Base-by-base conservation (phyloP, 2,329 filamentous ascomycete species). In the Cladosporium sp. region DNA sequence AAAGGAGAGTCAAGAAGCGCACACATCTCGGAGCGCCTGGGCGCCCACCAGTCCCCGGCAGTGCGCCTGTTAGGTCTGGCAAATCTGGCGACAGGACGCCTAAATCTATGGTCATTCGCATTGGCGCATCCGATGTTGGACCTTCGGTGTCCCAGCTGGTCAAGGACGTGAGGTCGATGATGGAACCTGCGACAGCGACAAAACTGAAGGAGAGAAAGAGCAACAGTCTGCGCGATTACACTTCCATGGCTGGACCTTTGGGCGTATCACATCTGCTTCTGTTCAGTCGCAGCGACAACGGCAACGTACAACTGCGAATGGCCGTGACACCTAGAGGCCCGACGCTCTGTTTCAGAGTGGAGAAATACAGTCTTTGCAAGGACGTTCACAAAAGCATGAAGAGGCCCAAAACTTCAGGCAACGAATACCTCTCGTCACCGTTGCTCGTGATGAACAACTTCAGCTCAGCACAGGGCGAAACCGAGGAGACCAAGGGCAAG, bases 381-480 rank as follows among this genome's bases (percentile, higher is more conserved):
- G 94, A 99, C 73, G 87, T 99, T 3, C 84, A 89, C 67, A 88
- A 86, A 70, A 86, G 90, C 14, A 86, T 95, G 77, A 91, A 89
- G 74, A 89, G 91, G 66, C 91, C 93, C 8, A 85, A 87, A 70
- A 88, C 87, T 50, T 88, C 88, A 50, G 90, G 89, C 63, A 93
- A 69, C 49, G 70, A 93, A 72, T 96, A 90, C 69, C 81, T 89
- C 59, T 91, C 87, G 43, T 87, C 94, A 6, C 94, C 94, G 62
- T 76, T 97, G 84, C 83, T 99, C 45, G 94, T 99, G 65, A 97
- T 99, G 94, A 99, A 99, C 78, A 97, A 96, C 74, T 96, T 99
- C 74, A 84, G 84, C 39, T 88, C 86, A 3, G 75, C 51, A 5
- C 61, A 64, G 72, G 76, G 58, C 72, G 63, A 77, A 34, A 70